Evolutionary conservation across 1,284 basidiomycete genomes (phyloP).

Genomic region (Singerocomus rubriflavus): DNA sequence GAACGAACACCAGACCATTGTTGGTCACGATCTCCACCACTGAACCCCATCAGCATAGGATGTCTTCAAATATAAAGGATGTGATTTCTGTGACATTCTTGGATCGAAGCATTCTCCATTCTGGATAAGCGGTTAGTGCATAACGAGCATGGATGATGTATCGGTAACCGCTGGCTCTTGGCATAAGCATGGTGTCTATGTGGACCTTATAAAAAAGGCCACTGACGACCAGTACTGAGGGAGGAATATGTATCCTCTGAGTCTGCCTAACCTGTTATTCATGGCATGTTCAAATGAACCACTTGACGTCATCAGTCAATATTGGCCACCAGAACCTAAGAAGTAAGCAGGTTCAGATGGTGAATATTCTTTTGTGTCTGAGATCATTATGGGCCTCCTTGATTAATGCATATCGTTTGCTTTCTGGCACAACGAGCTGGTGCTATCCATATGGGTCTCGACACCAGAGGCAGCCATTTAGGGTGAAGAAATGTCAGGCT

Average conservation of each 20-base stretch:
- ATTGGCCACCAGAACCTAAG: neutral
- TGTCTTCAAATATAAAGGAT: no score
- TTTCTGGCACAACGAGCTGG: neutral
- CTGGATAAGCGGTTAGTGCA: neutral
- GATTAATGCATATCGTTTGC: neutral
- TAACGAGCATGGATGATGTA: neutral
- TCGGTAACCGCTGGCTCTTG: neutral
- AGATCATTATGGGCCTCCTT: neutral
- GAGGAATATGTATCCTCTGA: neutral
- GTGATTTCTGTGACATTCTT: neutral
- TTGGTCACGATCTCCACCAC: no score
- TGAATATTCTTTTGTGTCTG: neutral
- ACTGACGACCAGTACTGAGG: neutral
- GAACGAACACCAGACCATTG: no score
- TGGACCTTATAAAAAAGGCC: neutral
- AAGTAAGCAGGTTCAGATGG: fast-evolving
- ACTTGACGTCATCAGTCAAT: neutral
- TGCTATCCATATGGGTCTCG: neutral
- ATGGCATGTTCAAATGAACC: neutral
- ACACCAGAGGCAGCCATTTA: no score
- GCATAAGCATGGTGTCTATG: neutral
- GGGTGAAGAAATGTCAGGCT: no score
- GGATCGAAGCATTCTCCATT: neutral
- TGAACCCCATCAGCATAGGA: no score
- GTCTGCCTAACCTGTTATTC: neutral